Percentiles rank a stretch among this genome's conserved stretches.
phyloP scores from a whole-genome alignment of 257 asterid species.

The Datura wrightii region DNA sequence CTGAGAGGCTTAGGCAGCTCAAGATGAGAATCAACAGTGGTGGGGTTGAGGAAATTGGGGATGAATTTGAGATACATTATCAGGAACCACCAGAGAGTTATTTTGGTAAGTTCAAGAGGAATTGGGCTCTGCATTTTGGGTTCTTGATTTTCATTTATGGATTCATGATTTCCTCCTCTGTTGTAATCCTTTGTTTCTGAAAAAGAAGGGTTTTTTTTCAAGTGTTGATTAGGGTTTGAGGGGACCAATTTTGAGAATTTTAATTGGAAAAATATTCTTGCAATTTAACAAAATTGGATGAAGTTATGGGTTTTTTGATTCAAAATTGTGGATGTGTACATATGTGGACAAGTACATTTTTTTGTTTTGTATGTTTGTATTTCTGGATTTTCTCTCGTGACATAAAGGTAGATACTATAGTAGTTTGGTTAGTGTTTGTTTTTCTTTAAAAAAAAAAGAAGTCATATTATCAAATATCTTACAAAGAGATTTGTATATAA shows the following conservation, averaged over 20 bases:
- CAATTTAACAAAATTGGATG: neutral
- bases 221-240: neutral
- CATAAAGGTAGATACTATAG: no score
- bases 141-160: conserved; percentile 82
- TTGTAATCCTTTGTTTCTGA: conserved; percentile 78
- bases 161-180: conserved; percentile 86
- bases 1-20: conserved; percentile 77
- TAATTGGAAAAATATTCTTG: neutral
- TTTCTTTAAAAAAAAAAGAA: no score
- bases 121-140: conserved; percentile 91
- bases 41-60: conserved; percentile 47
- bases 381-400: neutral
- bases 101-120: conserved; percentile 91
- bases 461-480: no score
- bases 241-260: neutral
- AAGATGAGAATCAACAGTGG: conserved; percentile 54
- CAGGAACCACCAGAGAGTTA: conserved; percentile 97
- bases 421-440: no score
- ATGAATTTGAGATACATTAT: conserved; percentile 74
- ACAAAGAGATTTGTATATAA: no score
- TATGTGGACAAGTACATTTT: neutral
- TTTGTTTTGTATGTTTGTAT: neutral
- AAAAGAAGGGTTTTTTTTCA: neutral
- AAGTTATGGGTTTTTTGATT: neutral
- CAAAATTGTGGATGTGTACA: neutral